These are phyloP conservation scores for Prototheca cutis DNA, from an alignment of 163 green algal genomes.

Conservation along the genomic window DNA sequence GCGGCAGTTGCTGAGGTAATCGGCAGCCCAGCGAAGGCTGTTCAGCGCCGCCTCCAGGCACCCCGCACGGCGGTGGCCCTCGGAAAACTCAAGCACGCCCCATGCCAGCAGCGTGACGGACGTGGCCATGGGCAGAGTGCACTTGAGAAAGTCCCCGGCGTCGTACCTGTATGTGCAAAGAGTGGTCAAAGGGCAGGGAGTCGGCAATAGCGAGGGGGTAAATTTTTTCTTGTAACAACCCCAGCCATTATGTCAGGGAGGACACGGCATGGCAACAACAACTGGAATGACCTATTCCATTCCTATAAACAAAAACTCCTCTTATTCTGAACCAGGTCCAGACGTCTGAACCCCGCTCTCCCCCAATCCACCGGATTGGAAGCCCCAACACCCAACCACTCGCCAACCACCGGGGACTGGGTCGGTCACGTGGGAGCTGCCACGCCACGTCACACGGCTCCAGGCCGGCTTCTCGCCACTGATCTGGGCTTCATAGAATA, in stretches of 20 bases:
- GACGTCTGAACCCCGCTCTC: too few relatives aligned
- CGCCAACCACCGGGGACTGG: neutral
- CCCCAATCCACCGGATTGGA: too few relatives aligned
- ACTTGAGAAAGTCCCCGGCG: constrained; percentile 16
- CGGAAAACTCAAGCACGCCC: constrained; percentile 9
- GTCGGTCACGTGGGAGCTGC: constrained; percentile 5
- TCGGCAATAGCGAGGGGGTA: too few relatives aligned
- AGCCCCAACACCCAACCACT: too few relatives aligned
- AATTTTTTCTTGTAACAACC: too few relatives aligned
- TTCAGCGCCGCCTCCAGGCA: neutral
- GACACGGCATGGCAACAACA: too few relatives aligned
- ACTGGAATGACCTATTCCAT: too few relatives aligned
- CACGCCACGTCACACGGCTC: constrained; percentile 5
- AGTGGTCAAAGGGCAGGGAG: too few relatives aligned
- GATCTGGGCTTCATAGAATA: constrained; percentile 8
- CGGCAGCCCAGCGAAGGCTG: constrained; percentile 7
- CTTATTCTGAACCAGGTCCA: neutral
- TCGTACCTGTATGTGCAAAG: constrained; percentile 6
- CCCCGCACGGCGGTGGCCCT: constrained; percentile 1
- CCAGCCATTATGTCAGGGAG: too few relatives aligned
- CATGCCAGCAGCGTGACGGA: constrained; percentile 11
- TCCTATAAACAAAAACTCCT: too few relatives aligned
- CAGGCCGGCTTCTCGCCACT: constrained; percentile 9
- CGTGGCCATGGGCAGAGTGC: constrained; percentile 11
- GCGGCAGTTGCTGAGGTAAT: constrained; percentile 24